Evolutionary conservation across 108 stramenopile species (phyloP).

Genomic region (Nitzschia sp.): DNA sequence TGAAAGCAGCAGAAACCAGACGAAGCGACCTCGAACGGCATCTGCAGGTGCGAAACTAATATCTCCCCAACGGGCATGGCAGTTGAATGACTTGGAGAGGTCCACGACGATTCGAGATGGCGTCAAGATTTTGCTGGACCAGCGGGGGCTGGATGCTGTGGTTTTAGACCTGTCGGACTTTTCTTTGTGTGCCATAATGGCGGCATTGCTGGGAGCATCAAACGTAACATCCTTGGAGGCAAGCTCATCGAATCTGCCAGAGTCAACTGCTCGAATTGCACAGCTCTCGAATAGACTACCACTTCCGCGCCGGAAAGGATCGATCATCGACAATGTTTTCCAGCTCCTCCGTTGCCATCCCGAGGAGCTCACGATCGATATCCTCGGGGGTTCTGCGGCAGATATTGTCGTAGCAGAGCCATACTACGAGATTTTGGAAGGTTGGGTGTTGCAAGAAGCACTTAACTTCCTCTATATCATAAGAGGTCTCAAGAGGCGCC

Average conservation of each 20-base stretch:
- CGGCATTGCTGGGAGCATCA: constrained; percentile 53
- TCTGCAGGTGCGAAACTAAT: constrained; percentile 25
- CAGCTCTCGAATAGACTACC: constrained; percentile 68
- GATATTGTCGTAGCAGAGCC: constrained; percentile 79
- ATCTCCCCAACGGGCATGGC: constrained; percentile 57
- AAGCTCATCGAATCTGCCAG: constrained; percentile 38
- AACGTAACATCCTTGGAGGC: constrained; percentile 70
- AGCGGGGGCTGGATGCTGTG: constrained; percentile 32
- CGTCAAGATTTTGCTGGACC: constrained; percentile 40
- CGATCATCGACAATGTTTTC: constrained; percentile 4
- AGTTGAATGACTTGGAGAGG: constrained; percentile 64
- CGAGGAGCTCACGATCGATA: constrained; percentile 4
- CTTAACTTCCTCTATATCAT: constrained; percentile 71
- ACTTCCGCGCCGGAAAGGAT: background rate
- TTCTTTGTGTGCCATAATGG: constrained; percentile 73
- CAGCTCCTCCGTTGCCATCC: constrained; percentile 33
- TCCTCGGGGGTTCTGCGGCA: constrained; percentile 16
- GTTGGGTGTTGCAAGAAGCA: constrained; percentile 78
- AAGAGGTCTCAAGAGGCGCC: constrained; percentile 40
- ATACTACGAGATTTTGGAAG: constrained; percentile 75
- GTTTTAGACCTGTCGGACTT: constrained; percentile 81
- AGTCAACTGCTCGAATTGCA: constrained; percentile 60
- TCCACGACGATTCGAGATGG: constrained; percentile 32
- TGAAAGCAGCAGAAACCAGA: background rate
- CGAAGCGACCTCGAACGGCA: constrained; percentile 2